Conservation (phyloP, 495 filamentous ascomycete genomes). For the Hypomontagnella submonticulosa region DNA sequence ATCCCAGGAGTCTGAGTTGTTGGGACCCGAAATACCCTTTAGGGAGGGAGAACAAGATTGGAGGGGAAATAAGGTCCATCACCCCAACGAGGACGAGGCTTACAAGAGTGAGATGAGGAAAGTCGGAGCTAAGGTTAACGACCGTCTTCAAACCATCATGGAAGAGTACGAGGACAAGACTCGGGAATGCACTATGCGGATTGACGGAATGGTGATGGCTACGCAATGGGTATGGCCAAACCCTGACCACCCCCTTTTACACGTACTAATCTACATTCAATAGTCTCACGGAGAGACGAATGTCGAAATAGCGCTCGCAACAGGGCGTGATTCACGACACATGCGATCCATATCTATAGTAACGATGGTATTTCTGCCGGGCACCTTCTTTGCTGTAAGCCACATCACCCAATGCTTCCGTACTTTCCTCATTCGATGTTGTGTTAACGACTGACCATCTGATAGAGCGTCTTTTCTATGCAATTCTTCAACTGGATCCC, state of each 20-base stretch:
- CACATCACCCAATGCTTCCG: too few species aligned
- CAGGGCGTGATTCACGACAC: conserved; percentile 39
- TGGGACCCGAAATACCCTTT: too few species aligned
- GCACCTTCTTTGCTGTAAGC: conserved; percentile 50
- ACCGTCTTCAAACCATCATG: conserved; percentile 27
- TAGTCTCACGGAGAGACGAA: conserved; percentile 42
- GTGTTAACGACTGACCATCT: not conserved
- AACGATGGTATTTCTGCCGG: conserved; percentile 57
- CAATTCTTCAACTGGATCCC: conserved; percentile 36
- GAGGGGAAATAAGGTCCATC: too few species aligned
- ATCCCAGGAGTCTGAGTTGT: not conserved
- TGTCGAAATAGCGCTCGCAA: conserved; percentile 43
- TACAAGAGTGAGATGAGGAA: conserved; percentile 26
- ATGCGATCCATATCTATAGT: conserved; percentile 50
- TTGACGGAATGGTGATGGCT: conserved; percentile 54
- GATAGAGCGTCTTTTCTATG: conserved; percentile 34
- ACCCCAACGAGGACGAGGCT: too few species aligned
- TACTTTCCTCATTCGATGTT: not conserved
- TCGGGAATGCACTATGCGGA: conserved; percentile 51
- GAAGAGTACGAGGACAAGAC: conserved; percentile 53
- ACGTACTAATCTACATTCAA: too few species aligned
- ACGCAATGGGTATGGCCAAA: conserved; percentile 48
- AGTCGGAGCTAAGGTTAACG: conserved; percentile 39
- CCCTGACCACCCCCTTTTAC: not conserved
- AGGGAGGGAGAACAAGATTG: too few species aligned